Conservation (phyloP, 192 early-diverging fungal genomes). For the Entomortierella lignicola region DNA sequence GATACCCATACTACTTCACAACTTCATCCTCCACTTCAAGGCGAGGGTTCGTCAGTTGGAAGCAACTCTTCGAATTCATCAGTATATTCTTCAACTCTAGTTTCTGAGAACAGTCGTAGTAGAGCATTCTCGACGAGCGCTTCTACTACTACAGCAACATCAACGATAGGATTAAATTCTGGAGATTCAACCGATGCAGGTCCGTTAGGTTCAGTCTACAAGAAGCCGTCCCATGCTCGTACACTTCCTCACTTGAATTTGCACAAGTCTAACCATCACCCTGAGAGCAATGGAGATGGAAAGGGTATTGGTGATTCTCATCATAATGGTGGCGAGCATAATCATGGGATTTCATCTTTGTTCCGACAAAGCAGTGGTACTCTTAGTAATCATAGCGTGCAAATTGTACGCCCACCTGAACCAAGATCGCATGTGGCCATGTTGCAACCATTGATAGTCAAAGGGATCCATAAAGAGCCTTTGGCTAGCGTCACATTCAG, state of each 20-base stretch:
- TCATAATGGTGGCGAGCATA: conserved; percentile 16
- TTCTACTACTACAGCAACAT: neutral
- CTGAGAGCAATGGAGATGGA: conserved; percentile 2
- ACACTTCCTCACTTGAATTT: conserved; percentile 24
- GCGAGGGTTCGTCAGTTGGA: neutral
- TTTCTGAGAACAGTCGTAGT: conserved; percentile 2
- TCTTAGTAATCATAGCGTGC: conserved; percentile 22
- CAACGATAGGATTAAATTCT: neutral
- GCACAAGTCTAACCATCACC: conserved; percentile 9
- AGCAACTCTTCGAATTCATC: conserved; percentile 13
- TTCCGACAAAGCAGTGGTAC: conserved; percentile 11
- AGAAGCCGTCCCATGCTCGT: conserved; percentile 23
- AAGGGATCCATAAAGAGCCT: conserved; percentile 71
- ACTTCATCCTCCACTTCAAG: neutral
- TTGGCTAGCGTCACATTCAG: conserved; percentile 72
- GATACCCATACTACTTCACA: conserved; percentile 2
- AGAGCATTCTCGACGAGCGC: conserved; percentile 1
- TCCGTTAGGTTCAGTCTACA: conserved; percentile 18
- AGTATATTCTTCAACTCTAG: conserved; percentile 14
- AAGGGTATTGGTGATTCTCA: conserved; percentile 24
- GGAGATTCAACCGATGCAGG: conserved; percentile 16
- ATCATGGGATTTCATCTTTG: conserved; percentile 11
- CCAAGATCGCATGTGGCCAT: conserved; percentile 70
- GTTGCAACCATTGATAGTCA: conserved; percentile 76
- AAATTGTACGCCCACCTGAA: conserved; percentile 45